Evolutionary conservation across 495 filamentous ascomycete genomes (phyloP).

Genomic region (Aspergillus steynii): DNA sequence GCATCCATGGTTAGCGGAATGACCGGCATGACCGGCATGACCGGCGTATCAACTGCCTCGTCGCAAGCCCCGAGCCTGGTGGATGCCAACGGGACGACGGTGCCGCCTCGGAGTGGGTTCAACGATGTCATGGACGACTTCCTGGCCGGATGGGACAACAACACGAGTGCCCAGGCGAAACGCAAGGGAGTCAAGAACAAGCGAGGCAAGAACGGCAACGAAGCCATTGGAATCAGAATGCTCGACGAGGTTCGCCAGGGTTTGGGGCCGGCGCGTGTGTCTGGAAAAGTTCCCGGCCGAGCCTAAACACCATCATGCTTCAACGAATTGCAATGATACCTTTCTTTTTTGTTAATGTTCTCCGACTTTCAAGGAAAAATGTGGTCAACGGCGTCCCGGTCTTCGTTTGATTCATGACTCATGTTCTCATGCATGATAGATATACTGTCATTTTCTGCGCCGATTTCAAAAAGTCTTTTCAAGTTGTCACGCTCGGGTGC

Average conservation of each 20-base stretch:
- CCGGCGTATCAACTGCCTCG: conserved; percentile 46
- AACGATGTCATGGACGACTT: conserved; percentile 93
- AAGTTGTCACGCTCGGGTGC: not conserved
- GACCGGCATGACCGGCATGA: conserved; percentile 48
- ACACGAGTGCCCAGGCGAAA: conserved; percentile 74
- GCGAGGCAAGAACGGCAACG: conserved; percentile 78
- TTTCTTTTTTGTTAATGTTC: conserved; percentile 12
- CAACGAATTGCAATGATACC: conserved; percentile 23
- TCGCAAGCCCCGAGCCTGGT: conserved; percentile 48
- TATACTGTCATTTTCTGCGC: not conserved
- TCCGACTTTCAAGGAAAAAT: not conserved
- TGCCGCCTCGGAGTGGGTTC: conserved; percentile 69
- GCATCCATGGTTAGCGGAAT: conserved; percentile 55
- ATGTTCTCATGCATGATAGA: not conserved
- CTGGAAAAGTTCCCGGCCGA: conserved; percentile 31
- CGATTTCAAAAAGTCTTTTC: not conserved
- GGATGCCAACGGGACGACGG: conserved; percentile 39
- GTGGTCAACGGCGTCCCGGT: not conserved
- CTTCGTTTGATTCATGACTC: not conserved
- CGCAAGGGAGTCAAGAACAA: conserved; percentile 51
- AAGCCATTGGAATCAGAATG: conserved; percentile 78
- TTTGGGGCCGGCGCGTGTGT: conserved; percentile 66
- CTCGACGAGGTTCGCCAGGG: conserved; percentile 86
- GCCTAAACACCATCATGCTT: conserved; percentile 15
- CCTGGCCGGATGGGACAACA: conserved; percentile 59